These are phyloP conservation scores for Geranium rotundifolium DNA, from an alignment of 345 rosid species.

Conservation along the genomic window DNA sequence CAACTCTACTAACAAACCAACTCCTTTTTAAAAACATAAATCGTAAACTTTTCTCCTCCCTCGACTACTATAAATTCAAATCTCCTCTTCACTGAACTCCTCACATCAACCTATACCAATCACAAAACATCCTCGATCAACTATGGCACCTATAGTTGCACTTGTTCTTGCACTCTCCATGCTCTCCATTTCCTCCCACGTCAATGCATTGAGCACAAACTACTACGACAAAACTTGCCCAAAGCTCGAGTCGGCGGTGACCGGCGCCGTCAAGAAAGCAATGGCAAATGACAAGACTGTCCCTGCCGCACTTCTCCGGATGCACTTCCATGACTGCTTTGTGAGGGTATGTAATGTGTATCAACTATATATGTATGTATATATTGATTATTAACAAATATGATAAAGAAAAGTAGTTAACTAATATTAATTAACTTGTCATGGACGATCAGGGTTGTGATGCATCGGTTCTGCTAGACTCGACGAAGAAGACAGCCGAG, in stretches of 20 bases:
- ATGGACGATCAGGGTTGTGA: constrained; percentile 61
- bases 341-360: constrained; percentile 31
- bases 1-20: constrained; percentile 48
- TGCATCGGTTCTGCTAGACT: constrained; percentile 65
- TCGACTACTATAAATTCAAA: constrained; percentile 1
- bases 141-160: constrained; percentile 19
- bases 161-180: constrained; percentile 13
- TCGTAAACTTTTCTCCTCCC: neutral
- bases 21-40: constrained; percentile 14
- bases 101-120: neutral
- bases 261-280: constrained; percentile 46
- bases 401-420: neutral
- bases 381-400: no score
- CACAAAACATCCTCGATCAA: neutral
- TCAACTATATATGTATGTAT: no score
- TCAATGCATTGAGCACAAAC: constrained; percentile 37
- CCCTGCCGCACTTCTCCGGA: constrained; percentile 72
- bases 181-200: constrained; percentile 18
- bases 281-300: constrained; percentile 57
- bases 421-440: neutral
- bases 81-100: neutral
- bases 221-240: constrained; percentile 60
- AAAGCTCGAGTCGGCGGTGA: constrained; percentile 39
- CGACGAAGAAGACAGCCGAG: constrained; percentile 58
- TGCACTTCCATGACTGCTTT: constrained; percentile 88